These are phyloP conservation scores for Cystobasidium tubakii DNA, from an alignment of 768 basidiomycete species.

Conservation along the genomic window DNA sequence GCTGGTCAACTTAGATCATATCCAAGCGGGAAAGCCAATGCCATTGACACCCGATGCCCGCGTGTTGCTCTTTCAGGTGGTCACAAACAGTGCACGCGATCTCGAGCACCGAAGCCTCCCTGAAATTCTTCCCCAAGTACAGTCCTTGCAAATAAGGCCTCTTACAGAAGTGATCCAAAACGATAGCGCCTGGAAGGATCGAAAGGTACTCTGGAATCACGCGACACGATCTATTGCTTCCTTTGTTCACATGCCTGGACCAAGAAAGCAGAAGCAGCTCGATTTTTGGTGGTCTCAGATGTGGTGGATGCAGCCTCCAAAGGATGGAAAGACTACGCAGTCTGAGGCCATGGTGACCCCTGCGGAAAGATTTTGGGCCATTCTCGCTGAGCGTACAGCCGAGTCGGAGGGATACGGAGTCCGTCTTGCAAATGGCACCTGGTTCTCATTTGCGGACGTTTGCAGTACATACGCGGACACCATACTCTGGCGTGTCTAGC, in stretches of 20 bases:
- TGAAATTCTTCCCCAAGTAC: neutral
- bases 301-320: constrained; percentile 13
- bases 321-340: neutral
- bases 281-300: constrained; percentile 1
- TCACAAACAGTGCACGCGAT: neutral
- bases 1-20: neutral
- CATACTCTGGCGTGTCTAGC: neutral
- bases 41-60: neutral
- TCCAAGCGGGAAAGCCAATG: neutral
- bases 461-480: neutral
- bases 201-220: neutral
- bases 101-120: neutral
- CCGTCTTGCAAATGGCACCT: neutral
- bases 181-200: neutral
- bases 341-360: neutral
- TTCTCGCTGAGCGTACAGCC: neutral
- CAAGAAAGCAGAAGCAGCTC: neutral
- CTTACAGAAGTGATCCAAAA: neutral
- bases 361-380: neutral
- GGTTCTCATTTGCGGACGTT: neutral
- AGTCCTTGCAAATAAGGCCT: neutral
- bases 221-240: neutral
- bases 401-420: neutral
- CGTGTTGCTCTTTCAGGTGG: neutral
- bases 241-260: constrained; percentile 7